These are phyloP conservation scores for Gnaphalium uliginosum DNA, from an alignment of 129 eudicot species.

Conservation along the genomic window DNA sequence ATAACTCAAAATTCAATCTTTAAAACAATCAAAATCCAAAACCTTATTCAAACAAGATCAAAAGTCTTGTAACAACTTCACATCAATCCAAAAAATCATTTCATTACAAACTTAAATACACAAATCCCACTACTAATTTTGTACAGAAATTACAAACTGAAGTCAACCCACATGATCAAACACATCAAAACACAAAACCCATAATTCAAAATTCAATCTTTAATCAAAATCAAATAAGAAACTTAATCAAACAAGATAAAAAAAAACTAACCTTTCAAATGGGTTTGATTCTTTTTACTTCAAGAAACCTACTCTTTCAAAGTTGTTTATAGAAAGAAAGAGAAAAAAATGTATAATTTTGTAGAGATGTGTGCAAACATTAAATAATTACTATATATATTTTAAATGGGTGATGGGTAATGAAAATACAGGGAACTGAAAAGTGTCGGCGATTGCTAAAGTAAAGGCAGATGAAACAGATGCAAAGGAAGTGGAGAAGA, in stretches of 20 bases:
- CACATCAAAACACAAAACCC: background rate
- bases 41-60: background rate
- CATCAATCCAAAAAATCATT: background rate
- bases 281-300: constrained; percentile 15
- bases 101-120: background rate
- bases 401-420: constrained; percentile 17
- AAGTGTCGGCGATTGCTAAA: constrained; percentile 65
- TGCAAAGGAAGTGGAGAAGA: constrained; percentile 27
- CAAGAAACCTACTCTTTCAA: background rate
- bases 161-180: constrained; percentile 11
- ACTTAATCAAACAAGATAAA: background rate
- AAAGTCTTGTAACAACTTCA: background rate
- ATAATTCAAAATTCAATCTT: background rate
- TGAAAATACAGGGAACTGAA: constrained; percentile 54
- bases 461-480: constrained; percentile 31
- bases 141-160: background rate
- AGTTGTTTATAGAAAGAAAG: constrained; percentile 25
- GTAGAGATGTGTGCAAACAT: constrained; percentile 33
- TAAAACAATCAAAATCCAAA: background rate
- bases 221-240: background rate
- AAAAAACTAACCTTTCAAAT: constrained; percentile 3
- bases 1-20: background rate
- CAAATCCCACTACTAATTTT: background rate
- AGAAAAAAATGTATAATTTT: constrained; percentile 22
- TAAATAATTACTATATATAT: constrained; percentile 5